Percentiles rank a stretch among this genome's conserved stretches.
Conservation (phyloP, 169 alveolate genomes). For the Eimeria falciformis region DNA sequence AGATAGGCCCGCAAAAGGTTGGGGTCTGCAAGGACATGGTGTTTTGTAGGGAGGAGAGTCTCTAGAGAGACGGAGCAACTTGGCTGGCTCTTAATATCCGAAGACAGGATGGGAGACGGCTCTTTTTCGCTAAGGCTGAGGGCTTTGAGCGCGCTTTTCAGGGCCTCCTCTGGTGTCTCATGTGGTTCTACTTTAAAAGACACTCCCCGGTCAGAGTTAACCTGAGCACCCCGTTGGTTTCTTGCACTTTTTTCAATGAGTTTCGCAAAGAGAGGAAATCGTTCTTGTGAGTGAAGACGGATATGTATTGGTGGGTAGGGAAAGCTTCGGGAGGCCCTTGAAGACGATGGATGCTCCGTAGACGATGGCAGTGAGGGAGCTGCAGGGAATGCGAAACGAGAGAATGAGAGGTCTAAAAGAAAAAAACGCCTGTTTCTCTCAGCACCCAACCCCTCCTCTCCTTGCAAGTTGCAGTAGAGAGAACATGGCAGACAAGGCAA, state of each 20-base stretch:
- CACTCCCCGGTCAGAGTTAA: too few relatives aligned
- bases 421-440: conserved; percentile 31
- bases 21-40: background rate
- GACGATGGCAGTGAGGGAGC: too few relatives aligned
- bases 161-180: too few relatives aligned
- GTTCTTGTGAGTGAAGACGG: background rate
- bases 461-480: conserved; percentile 13
- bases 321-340: too few relatives aligned
- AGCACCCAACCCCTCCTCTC: conserved; percentile 45
- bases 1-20: background rate
- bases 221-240: background rate
- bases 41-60: background rate
- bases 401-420: conserved; percentile 4
- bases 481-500: conserved; percentile 20
- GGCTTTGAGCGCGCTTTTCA: too few relatives aligned
- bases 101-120: too few relatives aligned
- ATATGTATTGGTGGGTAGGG: background rate
- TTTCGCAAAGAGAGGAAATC: background rate
- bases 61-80: too few relatives aligned
- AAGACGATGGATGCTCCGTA: too few relatives aligned
- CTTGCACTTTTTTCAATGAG: background rate
- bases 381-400: too few relatives aligned
- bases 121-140: too few relatives aligned
- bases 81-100: too few relatives aligned
- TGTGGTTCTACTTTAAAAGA: too few relatives aligned